Percentiles rank a stretch among this genome's conserved stretches.
These are phyloP conservation scores for Cinnamomum micranthum DNA, from an alignment of 164 flowering plant species.

Conservation along the genomic window DNA sequence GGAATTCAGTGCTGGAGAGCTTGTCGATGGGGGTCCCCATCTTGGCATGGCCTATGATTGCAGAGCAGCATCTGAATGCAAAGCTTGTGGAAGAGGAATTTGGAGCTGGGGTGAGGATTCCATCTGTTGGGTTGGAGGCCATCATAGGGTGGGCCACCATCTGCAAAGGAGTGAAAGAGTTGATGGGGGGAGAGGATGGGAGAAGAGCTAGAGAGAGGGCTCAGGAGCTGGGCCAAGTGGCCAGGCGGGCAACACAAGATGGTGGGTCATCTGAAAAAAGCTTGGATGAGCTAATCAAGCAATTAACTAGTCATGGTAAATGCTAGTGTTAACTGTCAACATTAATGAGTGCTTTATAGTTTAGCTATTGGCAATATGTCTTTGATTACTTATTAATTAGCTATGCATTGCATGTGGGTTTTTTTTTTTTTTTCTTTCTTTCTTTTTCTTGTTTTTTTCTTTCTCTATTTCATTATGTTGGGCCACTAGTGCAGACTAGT, in stretches of 20 bases:
- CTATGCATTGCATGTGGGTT: no score
- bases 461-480: no score
- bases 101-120: conserved; percentile 16
- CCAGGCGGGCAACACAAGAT: conserved; percentile 14
- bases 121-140: not conserved
- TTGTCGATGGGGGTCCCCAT: conserved; percentile 31
- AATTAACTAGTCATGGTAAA: not conserved
- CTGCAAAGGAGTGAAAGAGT: conserved; percentile 17
- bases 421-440: no score
- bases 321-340: not conserved
- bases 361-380: no score
- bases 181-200: conserved; percentile 24
- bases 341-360: no score
- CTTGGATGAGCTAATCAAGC: conserved; percentile 12
- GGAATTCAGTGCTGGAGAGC: conserved; percentile 44
- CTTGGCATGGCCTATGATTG: conserved; percentile 36
- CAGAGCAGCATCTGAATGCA: conserved; percentile 38
- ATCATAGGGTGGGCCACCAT: conserved; percentile 7
- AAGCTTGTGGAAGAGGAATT: conserved; percentile 30
- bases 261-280: conserved; percentile 21
- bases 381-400: no score
- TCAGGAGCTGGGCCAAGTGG: conserved; percentile 12
- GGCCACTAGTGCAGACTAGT: no score
- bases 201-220: conserved; percentile 13
- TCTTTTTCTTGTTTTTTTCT: no score